Evolutionary conservation across 305 asterid species (phyloP).

Genomic region (Solanum hybrid): DNA sequence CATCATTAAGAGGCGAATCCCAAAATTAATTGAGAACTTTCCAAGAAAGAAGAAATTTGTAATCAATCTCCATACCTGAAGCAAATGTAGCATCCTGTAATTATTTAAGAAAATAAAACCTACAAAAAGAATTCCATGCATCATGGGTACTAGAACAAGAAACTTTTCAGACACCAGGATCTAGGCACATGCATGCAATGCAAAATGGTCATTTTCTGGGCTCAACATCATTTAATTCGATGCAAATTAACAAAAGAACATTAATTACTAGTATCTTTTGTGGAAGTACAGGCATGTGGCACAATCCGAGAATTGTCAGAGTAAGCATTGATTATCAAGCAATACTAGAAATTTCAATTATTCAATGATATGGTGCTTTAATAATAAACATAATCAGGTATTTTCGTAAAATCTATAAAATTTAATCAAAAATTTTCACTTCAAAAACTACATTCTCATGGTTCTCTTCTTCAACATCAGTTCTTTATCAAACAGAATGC

Average conservation of each 20-base stretch:
- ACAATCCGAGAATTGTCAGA: neutral
- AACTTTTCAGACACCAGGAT: neutral
- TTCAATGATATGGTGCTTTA: neutral
- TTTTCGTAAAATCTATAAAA: neutral
- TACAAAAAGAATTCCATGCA: neutral
- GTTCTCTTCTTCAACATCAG: neutral
- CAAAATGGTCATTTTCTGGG: neutral
- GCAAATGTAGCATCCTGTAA: neutral
- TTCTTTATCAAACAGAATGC: neutral
- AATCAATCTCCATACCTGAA: conserved; percentile 74
- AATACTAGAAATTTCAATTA: neutral
- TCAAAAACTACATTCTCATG: neutral
- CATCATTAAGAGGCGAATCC: conserved; percentile 97
- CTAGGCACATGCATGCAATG: neutral
- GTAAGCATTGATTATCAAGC: neutral
- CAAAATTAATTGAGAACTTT: conserved; percentile 78
- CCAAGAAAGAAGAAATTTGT: conserved; percentile 89
- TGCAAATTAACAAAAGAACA: neutral
- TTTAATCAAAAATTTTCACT: neutral
- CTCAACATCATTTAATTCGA: neutral
- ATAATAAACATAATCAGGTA: neutral
- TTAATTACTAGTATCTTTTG: neutral
- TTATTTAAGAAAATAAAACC: neutral
- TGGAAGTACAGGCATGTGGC: neutral
- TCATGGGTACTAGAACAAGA: neutral